Base-by-base conservation (phyloP, 2,329 filamentous ascomycete species). In the Coniochaeta prunicola region DNA sequence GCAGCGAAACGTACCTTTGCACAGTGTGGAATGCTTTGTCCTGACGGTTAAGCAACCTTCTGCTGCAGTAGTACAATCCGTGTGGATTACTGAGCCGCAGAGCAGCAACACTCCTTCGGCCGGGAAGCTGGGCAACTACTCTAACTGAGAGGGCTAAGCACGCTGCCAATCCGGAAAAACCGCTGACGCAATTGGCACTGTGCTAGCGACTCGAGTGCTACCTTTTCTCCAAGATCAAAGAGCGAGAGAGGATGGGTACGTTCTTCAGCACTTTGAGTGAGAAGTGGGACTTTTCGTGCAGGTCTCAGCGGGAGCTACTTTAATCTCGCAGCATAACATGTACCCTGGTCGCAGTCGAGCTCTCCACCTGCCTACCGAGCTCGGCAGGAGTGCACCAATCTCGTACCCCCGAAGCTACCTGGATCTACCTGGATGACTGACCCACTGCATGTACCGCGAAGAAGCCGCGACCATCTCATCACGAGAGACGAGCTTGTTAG, bases 271-370 rank as follows among this genome's bases (percentile, higher is more conserved):
- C 57, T 40, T 50, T 45, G n/a, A 60, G 59, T 61, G 60, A 59
- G 59, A 56, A 59, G 63, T 59, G 63, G 62, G 57, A 30, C 59
- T 24, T 53, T 55, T 58, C 13, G 21, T 64, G 66, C 60, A 65
- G 64, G 64, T 66, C 64, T 62, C 65, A 66, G 64, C 64, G 59
- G 45, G 58, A 65, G 67, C 61, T 65, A 68, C 69, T 60, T 69
- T 64, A 61, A 64, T 67, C 61, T 66, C 66, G 63, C 63, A 64
- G 61, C 62, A 62, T 59, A 55, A 55, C 60, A 65, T 59, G 70
- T 71, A 70, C 64, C 65, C 30, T 56, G 13, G 33, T 59, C 64
- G 65, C 63, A 64, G 59, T 54, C 42, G 26, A 30, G 26, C 40
- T 45, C 48, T 33, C 48, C 26, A 53, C 48, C 12, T 1, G 4